Percentiles rank a stretch among this genome's conserved stretches.
phyloP scores from a whole-genome alignment of 495 filamentous ascomycete species.

The Daldinia caldariorum region DNA sequence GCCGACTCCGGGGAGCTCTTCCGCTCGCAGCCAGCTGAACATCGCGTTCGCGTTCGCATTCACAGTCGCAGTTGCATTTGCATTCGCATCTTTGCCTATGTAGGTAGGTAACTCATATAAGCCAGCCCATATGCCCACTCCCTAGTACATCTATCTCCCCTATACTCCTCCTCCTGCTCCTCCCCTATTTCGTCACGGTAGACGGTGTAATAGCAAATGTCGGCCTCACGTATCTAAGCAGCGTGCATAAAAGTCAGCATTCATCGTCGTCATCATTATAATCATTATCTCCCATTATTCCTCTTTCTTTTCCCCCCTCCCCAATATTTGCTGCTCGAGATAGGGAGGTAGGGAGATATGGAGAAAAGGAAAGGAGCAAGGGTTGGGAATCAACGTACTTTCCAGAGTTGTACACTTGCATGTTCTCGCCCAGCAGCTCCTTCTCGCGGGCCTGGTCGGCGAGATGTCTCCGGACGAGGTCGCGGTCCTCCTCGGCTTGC shows the following conservation, averaged over 20 bases:
- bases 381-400: slow-evolving; percentile 71
- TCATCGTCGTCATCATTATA: no score
- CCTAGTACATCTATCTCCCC: neutral
- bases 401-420: slow-evolving; percentile 84
- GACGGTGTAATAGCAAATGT: slow-evolving; percentile 71
- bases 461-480: slow-evolving; percentile 83
- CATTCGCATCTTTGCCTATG: no score
- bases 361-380: no score
- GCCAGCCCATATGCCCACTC: neutral
- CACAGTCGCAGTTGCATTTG: no score
- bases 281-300: no score
- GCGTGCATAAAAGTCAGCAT: neutral
- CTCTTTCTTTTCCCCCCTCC: no score
- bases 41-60: neutral
- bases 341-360: no score
- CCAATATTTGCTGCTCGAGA: no score
- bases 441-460: slow-evolving; percentile 91
- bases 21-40: slow-evolving; percentile 28
- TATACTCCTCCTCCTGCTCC: no score
- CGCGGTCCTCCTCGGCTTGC: slow-evolving; percentile 95
- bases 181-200: slow-evolving; percentile 60
- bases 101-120: neutral
- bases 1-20: slow-evolving; percentile 36
- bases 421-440: slow-evolving; percentile 83
- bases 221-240: slow-evolving; percentile 73